Evolutionary conservation across 192 early-diverging fungal genomes (phyloP).

Genomic region (Coemansia asiatica): DNA sequence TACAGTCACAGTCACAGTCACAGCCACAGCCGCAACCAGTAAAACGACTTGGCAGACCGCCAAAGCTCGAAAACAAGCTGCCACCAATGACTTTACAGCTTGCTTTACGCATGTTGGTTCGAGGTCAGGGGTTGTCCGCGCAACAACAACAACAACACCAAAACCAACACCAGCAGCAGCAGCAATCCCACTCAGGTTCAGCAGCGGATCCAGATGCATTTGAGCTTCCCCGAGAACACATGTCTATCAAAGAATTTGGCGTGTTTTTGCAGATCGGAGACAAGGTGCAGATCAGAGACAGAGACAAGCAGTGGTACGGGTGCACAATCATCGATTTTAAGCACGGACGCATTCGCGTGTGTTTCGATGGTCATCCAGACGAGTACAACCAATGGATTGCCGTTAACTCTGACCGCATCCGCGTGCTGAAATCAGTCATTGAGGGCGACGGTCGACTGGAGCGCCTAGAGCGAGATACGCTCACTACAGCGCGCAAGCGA

Average conservation of each 20-base stretch:
- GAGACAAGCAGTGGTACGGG: slow-evolving; percentile 52
- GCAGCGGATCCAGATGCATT: slow-evolving; percentile 19
- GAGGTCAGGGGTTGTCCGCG: slow-evolving; percentile 8
- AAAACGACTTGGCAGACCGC: slow-evolving; percentile 38
- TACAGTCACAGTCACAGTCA: neutral
- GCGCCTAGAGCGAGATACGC: slow-evolving; percentile 29
- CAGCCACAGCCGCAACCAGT: neutral
- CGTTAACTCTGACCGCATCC: slow-evolving; percentile 52
- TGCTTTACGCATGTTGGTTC: slow-evolving; percentile 28
- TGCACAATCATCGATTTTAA: slow-evolving; percentile 48
- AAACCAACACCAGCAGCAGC: too few relatives aligned
- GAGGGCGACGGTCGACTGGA: slow-evolving; percentile 40
- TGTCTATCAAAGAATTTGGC: slow-evolving; percentile 48
- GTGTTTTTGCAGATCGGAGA: slow-evolving; percentile 44
- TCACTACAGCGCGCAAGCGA: slow-evolving; percentile 23
- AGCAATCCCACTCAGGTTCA: slow-evolving; percentile 22
- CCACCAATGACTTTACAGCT: slow-evolving; percentile 34
- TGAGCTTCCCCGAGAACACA: slow-evolving; percentile 47
- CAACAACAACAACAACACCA: slow-evolving; percentile 17
- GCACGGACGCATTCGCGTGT: slow-evolving; percentile 46
- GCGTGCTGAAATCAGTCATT: slow-evolving; percentile 39
- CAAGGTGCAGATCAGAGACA: slow-evolving; percentile 45
- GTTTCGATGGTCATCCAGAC: slow-evolving; percentile 35
- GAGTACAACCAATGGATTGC: slow-evolving; percentile 51
- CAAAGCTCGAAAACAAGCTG: slow-evolving; percentile 21